Evolutionary conservation across 176 grass and related monocot genomes (phyloP), one percentile per base, ranked within the genome.

Genomic region (Aegilops longissima): DNA sequence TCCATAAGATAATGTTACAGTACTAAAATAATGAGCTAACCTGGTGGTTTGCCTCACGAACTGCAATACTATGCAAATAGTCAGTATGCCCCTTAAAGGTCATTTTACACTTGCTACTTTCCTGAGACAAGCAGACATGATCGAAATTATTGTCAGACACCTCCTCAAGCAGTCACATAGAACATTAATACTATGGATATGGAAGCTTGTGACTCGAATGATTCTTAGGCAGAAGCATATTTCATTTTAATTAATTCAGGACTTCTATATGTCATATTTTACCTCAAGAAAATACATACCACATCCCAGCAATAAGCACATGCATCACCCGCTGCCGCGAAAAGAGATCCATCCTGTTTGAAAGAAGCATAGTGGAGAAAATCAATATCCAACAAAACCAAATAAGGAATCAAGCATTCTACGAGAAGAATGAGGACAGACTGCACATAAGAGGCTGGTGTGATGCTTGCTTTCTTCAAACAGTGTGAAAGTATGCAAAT

Each of bases 281-380:
- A 84, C 80, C 83, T 85, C 88, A 79, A 69, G 73, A 71, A 45
- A 79, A 84, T 90, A 93, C 90, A 78, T 98, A 98, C 97, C 92
- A 93, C 86, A 92, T 98, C 97, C 97, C 97, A 98, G 82, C 87
- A 90, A 86, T 96, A 98, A 86, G 92, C 90, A 87, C 92, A 90
- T 83, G 88, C 90, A 94, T 98, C 97, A 64, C 92, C 97, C 2
- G 97, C 90, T 61, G 97, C 97, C 70, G 92, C 88, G 45, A 86
- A 96, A 90, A 98, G 78, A 69, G 90, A 98, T 75, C 94, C 92
- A 88, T 98, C 92, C 97, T 98, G 84, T 93, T 88, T 54, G 38
- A 34, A 83, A 81, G 38, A 82, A 80, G 16, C 17, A 23, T 17
- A 59, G 66, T 6, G 17, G 17, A 76, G 17, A 47, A 6, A 42